Evolutionary conservation across 2,329 filamentous ascomycete genomes (phyloP), one percentile per base, ranked within the genome.

Genomic region (Aspergillus piperis): DNA sequence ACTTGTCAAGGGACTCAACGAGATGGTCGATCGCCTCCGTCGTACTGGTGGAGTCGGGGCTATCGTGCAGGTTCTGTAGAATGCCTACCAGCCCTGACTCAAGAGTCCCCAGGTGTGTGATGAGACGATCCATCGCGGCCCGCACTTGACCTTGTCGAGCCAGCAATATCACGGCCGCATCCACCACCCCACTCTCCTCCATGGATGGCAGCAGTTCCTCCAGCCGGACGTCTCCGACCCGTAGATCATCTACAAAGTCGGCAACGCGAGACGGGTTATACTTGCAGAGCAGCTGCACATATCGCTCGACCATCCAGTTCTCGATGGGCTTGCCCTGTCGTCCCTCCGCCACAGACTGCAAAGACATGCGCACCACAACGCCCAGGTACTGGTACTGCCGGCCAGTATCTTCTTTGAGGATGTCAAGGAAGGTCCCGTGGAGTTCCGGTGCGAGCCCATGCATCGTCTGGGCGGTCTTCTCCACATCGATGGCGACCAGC

Each of bases 81-180:
- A 97, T 80, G 3, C 91, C 90, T 36, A 87, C 83, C 52, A 97
- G 80, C 1, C 92, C 90, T 2, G 88, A 88, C 73, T 96, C 90
- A 0, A 99, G 81, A 0, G 89, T 93, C 39, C 84, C 83, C 25
- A 99, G 77, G 71, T 99, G 94, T 66, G 83, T 85, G n/a, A 91
- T 85, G 21, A 99, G 83, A 51, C 95, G 87, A 58, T 88, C 84
- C 89, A 99, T 96, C 5, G 92, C 95, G 68, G 89, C 85, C 62
- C 86, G 85, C 11, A 94, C 84, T 69, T 95, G 87, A 0, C 96
- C 95, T 71, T 97, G 92, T 60, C 91, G 86, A 41, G 92, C 91
- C 83, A 99, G 90, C 8, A 99, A 82, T 1, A 96, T 87, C 6
- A 99, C 91, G 0, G 92, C 94, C 4, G 93, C 96, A 78, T 99